A percentile compares a stretch with the other conserved stretches of the same genome.
phyloP scores from a whole-genome alignment of 2,329 filamentous ascomycete genomes.

The Cucurbitaria berberidis region DNA sequence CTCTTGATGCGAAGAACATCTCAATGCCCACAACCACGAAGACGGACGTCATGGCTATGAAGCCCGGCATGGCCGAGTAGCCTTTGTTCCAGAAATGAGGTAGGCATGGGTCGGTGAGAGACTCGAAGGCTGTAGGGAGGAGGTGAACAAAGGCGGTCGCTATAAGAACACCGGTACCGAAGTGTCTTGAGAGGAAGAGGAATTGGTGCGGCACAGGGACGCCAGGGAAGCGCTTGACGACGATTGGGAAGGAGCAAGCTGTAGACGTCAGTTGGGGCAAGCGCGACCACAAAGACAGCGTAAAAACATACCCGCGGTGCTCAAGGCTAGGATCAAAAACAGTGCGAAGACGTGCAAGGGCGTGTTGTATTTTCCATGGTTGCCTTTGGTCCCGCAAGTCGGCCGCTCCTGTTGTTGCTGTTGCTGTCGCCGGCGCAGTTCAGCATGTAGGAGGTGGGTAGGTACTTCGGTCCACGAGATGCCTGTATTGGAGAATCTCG shows the following conservation, averaged over 20 bases:
- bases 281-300: background rate
- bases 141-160: constrained; percentile 51
- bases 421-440: constrained; percentile 56
- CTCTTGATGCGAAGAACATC: constrained; percentile 81
- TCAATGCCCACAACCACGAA: constrained; percentile 80
- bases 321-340: constrained; percentile 62
- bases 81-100: constrained; percentile 49
- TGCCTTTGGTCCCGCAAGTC: constrained; percentile 59
- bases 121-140: constrained; percentile 50
- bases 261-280: constrained; percentile 18
- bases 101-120: constrained; percentile 49
- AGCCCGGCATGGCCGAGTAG: constrained; percentile 49
- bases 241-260: constrained; percentile 51
- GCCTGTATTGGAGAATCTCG: constrained; percentile 19
- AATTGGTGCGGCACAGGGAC: constrained; percentile 49
- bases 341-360: constrained; percentile 64
- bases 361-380: constrained; percentile 60
- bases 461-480: constrained; percentile 50
- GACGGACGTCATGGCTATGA: constrained; percentile 49
- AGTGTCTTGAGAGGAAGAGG: constrained; percentile 50
- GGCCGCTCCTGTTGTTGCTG: constrained; percentile 53
- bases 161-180: constrained; percentile 50
- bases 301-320: constrained; percentile 55
- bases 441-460: constrained; percentile 54
- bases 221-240: constrained; percentile 48